Evolutionary conservation across 129 eudicot species (phyloP).

Genomic region (Kitagawia praeruptora): DNA sequence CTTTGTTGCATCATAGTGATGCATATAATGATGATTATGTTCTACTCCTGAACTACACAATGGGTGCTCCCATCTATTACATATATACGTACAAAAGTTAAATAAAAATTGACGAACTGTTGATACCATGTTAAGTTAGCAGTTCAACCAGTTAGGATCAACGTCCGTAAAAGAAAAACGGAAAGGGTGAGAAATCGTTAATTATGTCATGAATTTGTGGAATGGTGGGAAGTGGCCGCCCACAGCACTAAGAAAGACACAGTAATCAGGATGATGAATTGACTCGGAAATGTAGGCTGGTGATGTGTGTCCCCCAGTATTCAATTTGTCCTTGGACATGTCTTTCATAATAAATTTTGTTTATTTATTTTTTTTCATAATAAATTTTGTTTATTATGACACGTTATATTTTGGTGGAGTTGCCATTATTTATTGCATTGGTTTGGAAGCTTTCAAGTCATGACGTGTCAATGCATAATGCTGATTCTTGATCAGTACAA

Average conservation of each 20-base stretch:
- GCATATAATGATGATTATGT: conserved; percentile 2
- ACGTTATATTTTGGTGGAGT: neutral
- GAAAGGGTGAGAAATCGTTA: neutral
- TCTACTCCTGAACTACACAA: neutral
- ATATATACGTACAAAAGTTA: neutral
- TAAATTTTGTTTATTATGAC: neutral
- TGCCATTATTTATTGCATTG: neutral
- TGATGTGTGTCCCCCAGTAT: neutral
- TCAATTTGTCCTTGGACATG: neutral
- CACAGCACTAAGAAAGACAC: conserved; percentile 1
- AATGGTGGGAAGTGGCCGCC: neutral
- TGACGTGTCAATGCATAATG: neutral
- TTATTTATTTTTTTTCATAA: neutral
- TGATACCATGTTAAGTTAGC: neutral
- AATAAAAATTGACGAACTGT: too few species aligned
- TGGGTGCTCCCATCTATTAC: neutral
- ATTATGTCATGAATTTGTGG: neutral
- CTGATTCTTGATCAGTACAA: neutral
- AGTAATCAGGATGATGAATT: neutral
- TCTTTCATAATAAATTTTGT: neutral
- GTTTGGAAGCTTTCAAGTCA: neutral
- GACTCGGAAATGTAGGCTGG: neutral
- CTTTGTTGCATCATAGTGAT: neutral
- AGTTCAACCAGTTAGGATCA: too few species aligned
- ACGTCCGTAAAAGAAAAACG: too few species aligned